phyloP scores from a whole-genome alignment of 1,284 basidiomycete genomes.

The Ustilago xerochloae region DNA sequence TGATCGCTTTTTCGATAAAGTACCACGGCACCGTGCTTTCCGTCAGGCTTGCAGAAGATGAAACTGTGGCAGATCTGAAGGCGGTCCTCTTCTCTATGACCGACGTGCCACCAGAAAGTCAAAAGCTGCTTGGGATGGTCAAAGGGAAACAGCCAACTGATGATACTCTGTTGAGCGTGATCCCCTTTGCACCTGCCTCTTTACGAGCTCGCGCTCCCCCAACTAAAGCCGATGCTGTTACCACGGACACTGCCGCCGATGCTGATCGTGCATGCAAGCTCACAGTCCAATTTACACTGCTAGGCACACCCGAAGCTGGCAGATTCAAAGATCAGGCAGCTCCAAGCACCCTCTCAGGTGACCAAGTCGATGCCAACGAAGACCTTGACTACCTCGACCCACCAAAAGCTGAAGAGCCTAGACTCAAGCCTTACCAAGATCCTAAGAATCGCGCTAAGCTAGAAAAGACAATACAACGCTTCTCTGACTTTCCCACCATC shows the following conservation, averaged over 20 bases:
- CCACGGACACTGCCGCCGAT: constrained; percentile 20
- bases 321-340: constrained; percentile 75
- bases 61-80: constrained; percentile 61
- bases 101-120: constrained; percentile 82
- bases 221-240: constrained; percentile 7
- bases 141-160: constrained; percentile 81
- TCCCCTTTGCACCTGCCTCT: constrained; percentile 45
- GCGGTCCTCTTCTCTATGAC: constrained; percentile 76
- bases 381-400: constrained; percentile 44
- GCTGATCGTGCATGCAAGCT: constrained; percentile 39
- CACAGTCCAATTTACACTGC: constrained; percentile 51
- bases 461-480: constrained; percentile 49
- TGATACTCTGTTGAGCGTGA: constrained; percentile 29
- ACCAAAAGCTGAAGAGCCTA: constrained; percentile 14
- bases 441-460: constrained; percentile 49
- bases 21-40: constrained; percentile 43
- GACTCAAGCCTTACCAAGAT: constrained; percentile 24
- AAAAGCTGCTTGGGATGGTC: constrained; percentile 87
- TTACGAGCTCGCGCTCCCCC: constrained; percentile 24
- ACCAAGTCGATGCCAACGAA: constrained; percentile 25
- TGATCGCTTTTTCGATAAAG: constrained; percentile 51
- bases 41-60: constrained; percentile 36
- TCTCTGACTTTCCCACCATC: constrained; percentile 55
- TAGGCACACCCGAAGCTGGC: constrained; percentile 54
- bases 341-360: constrained; percentile 5